phyloP scores from a whole-genome alignment of 345 rosid genomes.

The Citrus hindsii region DNA sequence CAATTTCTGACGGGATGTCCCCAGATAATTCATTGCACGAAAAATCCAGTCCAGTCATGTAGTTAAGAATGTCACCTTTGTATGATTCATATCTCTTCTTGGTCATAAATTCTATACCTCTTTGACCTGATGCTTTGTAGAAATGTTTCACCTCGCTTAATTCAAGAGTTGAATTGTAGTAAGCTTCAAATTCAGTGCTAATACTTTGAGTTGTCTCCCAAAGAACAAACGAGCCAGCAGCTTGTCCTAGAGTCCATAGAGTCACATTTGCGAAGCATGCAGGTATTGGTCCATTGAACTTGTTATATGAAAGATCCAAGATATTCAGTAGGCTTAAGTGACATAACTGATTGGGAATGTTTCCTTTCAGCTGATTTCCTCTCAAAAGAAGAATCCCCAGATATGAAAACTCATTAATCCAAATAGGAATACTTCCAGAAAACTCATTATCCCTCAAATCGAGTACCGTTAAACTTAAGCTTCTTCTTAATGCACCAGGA shows the following conservation, averaged over 20 bases:
- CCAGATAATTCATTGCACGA: constrained; percentile 24
- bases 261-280: not conserved
- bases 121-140: too few relatives aligned
- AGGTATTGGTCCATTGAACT: constrained; percentile 2
- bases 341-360: not conserved
- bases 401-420: not conserved
- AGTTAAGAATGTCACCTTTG: not conserved
- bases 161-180: not conserved
- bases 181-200: not conserved
- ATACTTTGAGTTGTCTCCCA: not conserved
- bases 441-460: not conserved
- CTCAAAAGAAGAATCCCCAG: not conserved
- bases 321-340: not conserved
- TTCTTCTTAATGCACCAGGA: not conserved
- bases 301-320: constrained; percentile 7
- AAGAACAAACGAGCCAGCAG: not conserved
- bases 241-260: not conserved
- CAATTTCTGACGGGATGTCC: constrained; percentile 13
- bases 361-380: not conserved
- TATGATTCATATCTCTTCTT: constrained; percentile 24
- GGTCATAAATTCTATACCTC: constrained; percentile 9
- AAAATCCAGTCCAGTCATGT: constrained; percentile 19
- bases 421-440: not conserved
- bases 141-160: too few relatives aligned
- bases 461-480: not conserved